Evolutionary conservation across 2,329 filamentous ascomycete genomes (phyloP), one percentile per base, ranked within the genome.

Genomic region (Trichoderma atrobrunneum): DNA sequence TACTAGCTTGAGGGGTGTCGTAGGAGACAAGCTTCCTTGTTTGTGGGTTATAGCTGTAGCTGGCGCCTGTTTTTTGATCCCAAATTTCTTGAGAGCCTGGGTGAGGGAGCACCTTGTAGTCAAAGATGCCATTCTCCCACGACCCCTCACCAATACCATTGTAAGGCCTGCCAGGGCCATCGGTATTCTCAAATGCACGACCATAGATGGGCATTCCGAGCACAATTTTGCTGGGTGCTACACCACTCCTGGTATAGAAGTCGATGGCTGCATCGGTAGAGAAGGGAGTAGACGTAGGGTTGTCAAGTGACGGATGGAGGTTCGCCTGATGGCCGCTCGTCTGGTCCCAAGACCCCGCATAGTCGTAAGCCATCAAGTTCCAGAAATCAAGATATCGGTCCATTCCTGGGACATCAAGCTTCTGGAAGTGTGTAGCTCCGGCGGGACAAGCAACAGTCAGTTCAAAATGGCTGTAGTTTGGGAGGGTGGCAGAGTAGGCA

Each of bases 141-240:
- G 88, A 92, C 0, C 94, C 95, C 70, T 90, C 86, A 1, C 94
- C 95, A 10, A 93, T 86, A 7, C 94, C 94, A 63, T 81, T 87
- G 82, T 87, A 98, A 0, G 88, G 82, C 36, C 85, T 81, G 1
- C 95, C 95, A 0, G 89, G 87, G 0, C 94, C 95, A 30, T 91
- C 87, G 0, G 95, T 98, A 74, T 90, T 88, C 76, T 90, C 86
- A 80, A 98, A 98, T 0, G 93, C 90, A 43, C 94, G 92, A 1
- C 95, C 95, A 79, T 98, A 98, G 14, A 98, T 84, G 2, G 95
- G 95, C 92, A 98, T 95, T 3, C 95, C 95, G 16, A 98, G 81
- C 3, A 97, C 92, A 69, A 98, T 89, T 82, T 97, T 98, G 73
- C 85, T 79, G 0, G 90, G 79, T 0, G 86, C 78, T 0, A 98